Percentiles rank a stretch among this genome's conserved stretches.
phyloP scores from a whole-genome alignment of 1,139 yeast genomes.

The Hyphopichia burtonii region DNA sequence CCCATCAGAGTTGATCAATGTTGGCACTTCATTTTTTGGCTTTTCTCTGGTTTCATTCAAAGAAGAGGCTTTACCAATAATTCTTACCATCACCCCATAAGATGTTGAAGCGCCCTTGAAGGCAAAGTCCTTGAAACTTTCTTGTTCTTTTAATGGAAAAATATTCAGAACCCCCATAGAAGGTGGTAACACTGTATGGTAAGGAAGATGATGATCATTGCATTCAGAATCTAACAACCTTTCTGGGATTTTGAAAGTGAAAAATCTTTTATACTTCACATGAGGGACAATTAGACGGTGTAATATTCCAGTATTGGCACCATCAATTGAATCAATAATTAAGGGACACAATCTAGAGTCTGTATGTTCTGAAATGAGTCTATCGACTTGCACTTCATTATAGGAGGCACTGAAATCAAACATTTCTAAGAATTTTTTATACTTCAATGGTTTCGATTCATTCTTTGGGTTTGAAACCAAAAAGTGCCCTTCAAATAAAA shows the following conservation, averaged over 20 bases:
- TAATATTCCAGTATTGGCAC: conserved; percentile 22
- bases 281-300: conserved; percentile 27
- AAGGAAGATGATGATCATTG: conserved; percentile 27
- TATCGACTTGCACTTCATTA: conserved; percentile 29
- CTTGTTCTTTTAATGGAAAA: conserved; percentile 13
- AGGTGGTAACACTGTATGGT: conserved; percentile 41
- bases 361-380: conserved; percentile 28
- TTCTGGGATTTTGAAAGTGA: conserved; percentile 43
- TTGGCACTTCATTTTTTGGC: conserved; percentile 14
- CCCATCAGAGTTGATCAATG: conserved; percentile 35
- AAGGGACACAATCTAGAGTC: conserved; percentile 16
- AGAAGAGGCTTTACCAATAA: conserved; percentile 38
- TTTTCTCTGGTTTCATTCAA: conserved; percentile 15
- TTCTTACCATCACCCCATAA: conserved; percentile 40
- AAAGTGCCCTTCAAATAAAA: conserved; percentile 39
- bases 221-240: conserved; percentile 40
- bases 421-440: conserved; percentile 38
- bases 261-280: conserved; percentile 35
- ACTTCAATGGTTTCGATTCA: conserved; percentile 12
- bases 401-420: conserved; percentile 44
- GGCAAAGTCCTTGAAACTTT: conserved; percentile 19
- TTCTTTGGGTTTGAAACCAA: conserved; percentile 11
- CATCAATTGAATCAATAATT: conserved; percentile 27
- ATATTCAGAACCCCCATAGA: conserved; percentile 25
- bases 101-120: conserved; percentile 29